Conservation (phyloP, 441 rosid species). For the Populus hybrid region DNA sequence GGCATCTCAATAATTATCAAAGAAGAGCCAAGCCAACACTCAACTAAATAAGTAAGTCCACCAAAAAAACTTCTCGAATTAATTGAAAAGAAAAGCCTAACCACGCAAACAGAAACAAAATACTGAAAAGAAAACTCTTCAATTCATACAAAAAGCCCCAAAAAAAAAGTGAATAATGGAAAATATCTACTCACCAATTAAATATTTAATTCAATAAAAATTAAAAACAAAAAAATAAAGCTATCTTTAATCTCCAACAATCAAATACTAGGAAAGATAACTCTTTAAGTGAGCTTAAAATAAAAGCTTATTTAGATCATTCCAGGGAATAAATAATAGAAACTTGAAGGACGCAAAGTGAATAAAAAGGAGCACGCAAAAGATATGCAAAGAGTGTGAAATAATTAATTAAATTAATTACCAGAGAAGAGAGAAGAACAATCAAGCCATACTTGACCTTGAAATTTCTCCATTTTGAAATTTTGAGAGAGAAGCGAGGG, state of each 20-base stretch:
- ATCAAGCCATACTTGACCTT: constrained; percentile 48
- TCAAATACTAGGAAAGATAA: background rate
- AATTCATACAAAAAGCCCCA: background rate
- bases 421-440: constrained; percentile 35
- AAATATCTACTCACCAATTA: background rate
- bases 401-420: constrained; percentile 12
- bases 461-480: constrained; percentile 24
- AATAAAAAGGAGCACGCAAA: constrained; percentile 8
- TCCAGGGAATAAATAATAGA: background rate
- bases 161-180: background rate
- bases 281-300: background rate
- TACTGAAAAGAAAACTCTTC: background rate
- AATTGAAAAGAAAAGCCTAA: background rate
- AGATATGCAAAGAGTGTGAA: background rate
- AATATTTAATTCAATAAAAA: background rate
- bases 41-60: background rate
- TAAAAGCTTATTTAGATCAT: background rate
- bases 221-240: background rate
- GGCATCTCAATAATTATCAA: background rate
- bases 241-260: background rate
- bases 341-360: background rate
- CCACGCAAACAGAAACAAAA: background rate
- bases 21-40: background rate
- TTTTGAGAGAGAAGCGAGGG: constrained; percentile 16
- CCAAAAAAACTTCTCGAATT: background rate